Conservation (phyloP, 257 asterid species). For the Gentiana straminea region DNA sequence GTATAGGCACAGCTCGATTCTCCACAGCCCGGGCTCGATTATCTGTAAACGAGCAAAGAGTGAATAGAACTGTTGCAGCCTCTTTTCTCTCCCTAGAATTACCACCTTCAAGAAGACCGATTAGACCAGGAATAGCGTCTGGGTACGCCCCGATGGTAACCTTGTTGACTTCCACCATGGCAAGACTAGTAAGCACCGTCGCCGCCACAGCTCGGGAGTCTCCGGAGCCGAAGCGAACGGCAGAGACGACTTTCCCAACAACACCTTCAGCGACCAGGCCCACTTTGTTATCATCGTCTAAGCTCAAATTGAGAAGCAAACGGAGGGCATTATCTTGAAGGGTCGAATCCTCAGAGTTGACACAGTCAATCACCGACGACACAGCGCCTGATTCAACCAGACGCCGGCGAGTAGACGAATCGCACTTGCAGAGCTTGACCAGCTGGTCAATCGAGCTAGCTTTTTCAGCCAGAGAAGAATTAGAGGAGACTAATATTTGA, state of each 20-base stretch:
- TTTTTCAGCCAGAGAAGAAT: constrained; percentile 28
- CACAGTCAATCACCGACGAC: constrained; percentile 54
- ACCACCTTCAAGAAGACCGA: constrained; percentile 52
- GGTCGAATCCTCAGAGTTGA: constrained; percentile 45
- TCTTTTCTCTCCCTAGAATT: constrained; percentile 75
- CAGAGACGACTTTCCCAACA: constrained; percentile 54
- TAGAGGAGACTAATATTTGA: constrained; percentile 34
- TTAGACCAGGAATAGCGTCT: constrained; percentile 56
- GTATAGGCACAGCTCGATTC: constrained; percentile 41
- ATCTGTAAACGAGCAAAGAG: constrained; percentile 66
- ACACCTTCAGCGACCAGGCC: constrained; percentile 90
- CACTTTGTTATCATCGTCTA: constrained; percentile 85
- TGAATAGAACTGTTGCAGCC: constrained; percentile 72
- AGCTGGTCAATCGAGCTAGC: constrained; percentile 55
- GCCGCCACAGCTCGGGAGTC: constrained; percentile 90
- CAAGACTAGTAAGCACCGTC: constrained; percentile 79
- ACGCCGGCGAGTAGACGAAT: constrained; percentile 42
- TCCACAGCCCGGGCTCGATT: constrained; percentile 59
- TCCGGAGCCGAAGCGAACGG: constrained; percentile 50
- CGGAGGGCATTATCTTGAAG: constrained; percentile 72
- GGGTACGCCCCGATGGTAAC: constrained; percentile 77
- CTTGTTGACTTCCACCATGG: constrained; percentile 85
- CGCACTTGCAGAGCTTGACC: constrained; percentile 50
- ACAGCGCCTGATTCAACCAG: constrained; percentile 80
- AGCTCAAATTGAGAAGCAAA: constrained; percentile 66